Conservation (phyloP, 352 stramenopile genomes). For the Peronosclerospora sorghi region DNA sequence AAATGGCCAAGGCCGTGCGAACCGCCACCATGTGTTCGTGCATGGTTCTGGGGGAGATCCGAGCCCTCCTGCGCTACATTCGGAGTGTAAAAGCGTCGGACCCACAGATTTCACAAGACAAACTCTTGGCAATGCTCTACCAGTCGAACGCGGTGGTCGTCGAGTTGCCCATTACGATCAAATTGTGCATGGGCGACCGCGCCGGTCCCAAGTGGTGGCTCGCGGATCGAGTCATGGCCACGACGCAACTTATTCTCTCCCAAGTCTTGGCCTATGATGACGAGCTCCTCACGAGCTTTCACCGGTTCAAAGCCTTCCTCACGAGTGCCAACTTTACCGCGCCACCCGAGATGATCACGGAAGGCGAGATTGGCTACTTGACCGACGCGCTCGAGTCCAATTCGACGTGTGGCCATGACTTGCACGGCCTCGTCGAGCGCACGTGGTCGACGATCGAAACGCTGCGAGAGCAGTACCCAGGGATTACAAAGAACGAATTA, state of each 20-base stretch:
- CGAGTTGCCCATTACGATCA: constrained; percentile 33
- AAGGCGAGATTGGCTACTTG: constrained; percentile 19
- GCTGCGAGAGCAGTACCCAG: constrained; percentile 17
- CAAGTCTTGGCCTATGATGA: constrained; percentile 12
- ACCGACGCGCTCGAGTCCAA: constrained; percentile 15
- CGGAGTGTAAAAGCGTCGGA: constrained; percentile 15
- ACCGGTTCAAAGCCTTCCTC: constrained; percentile 11
- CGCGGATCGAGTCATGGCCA: constrained; percentile 7
- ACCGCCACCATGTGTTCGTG: constrained; percentile 19
- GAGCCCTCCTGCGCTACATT: constrained; percentile 19
- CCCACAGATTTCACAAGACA: constrained; percentile 18
- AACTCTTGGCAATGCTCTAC: constrained; percentile 24
- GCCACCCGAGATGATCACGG: constrained; percentile 7
- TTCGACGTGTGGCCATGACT: constrained; percentile 19
- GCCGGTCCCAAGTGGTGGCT: constrained; percentile 7
- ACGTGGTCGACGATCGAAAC: constrained; percentile 25
- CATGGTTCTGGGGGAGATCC: constrained; percentile 15
- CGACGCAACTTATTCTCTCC: constrained; percentile 11
- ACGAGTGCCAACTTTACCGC: constrained; percentile 17
- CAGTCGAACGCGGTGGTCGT: constrained; percentile 26
- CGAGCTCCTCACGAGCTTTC: constrained; percentile 10
- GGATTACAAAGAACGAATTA: constrained; percentile 20
- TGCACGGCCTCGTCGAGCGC: constrained; percentile 28
- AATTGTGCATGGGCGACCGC: constrained; percentile 22
- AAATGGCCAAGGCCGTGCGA: constrained; percentile 26